Evolutionary conservation across 2,329 filamentous ascomycete genomes (phyloP).

Genomic region (Teratosphaeria epicoccoides): DNA sequence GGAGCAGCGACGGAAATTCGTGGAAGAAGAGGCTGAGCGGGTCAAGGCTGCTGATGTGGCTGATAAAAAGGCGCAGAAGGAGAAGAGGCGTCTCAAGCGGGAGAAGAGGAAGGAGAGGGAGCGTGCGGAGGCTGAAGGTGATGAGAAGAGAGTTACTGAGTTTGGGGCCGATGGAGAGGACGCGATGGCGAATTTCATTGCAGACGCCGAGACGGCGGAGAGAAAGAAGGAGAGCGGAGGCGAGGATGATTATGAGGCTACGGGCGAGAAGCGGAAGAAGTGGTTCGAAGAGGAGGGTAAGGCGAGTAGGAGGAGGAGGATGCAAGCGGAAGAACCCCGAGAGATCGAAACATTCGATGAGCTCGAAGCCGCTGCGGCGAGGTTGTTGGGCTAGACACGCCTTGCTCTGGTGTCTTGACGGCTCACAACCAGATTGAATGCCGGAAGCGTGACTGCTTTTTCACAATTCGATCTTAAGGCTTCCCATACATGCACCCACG

Average conservation of each 20-base stretch:
- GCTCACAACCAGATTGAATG: too few relatives aligned
- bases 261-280: slow-evolving; percentile 56
- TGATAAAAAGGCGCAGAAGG: slow-evolving; percentile 71
- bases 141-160: slow-evolving; percentile 16
- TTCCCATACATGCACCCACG: too few relatives aligned
- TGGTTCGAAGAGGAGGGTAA: slow-evolving; percentile 58
- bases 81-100: slow-evolving; percentile 66
- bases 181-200: slow-evolving; percentile 27
- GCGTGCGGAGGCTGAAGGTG: slow-evolving; percentile 35
- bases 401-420: too few relatives aligned
- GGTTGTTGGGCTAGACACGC: slow-evolving; percentile 51
- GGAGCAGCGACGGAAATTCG: slow-evolving; percentile 63
- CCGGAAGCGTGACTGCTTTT: too few relatives aligned
- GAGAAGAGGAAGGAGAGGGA: slow-evolving; percentile 62
- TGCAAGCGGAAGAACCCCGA: slow-evolving; percentile 31
- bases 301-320: not conserved
- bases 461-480: too few relatives aligned
- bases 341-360: slow-evolving; percentile 73
- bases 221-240: slow-evolving; percentile 28
- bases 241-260: slow-evolving; percentile 36
- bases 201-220: slow-evolving; percentile 22
- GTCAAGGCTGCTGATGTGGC: slow-evolving; percentile 65
- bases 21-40: slow-evolving; percentile 61
- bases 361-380: slow-evolving; percentile 64
- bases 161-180: slow-evolving; percentile 9